A percentile compares a stretch with the other conserved stretches of the same genome.
These are phyloP conservation scores for Gryganskiella cystojenkinii DNA, from an alignment of 192 early-diverging fungal genomes.

Conservation along the genomic window DNA sequence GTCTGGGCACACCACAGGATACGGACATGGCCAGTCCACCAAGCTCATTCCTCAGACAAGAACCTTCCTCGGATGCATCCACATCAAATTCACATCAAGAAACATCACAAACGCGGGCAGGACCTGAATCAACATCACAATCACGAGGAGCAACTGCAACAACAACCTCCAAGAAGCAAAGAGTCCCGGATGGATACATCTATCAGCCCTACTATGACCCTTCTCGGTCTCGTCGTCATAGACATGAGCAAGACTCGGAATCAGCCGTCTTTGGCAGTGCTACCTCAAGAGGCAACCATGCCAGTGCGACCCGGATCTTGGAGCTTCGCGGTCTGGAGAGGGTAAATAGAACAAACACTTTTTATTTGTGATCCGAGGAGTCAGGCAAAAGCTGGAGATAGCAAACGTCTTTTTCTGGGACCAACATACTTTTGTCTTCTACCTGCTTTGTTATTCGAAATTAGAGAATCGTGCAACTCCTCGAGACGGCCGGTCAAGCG, in stretches of 20 bases:
- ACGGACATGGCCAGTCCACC: slow-evolving; percentile 50
- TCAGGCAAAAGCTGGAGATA: not conserved
- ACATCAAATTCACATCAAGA: not conserved
- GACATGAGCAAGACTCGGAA: not conserved
- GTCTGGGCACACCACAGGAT: slow-evolving; percentile 27
- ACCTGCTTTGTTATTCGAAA: not conserved
- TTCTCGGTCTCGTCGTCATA: not conserved
- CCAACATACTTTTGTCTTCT: not conserved
- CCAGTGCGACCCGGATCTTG: slow-evolving; percentile 40
- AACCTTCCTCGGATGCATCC: not conserved
- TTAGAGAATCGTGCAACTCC: slow-evolving; percentile 52
- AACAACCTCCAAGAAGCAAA: slow-evolving; percentile 6
- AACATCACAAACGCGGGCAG: not conserved
- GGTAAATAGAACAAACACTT: slow-evolving; percentile 10
- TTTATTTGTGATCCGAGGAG: not conserved
- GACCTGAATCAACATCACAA: not conserved
- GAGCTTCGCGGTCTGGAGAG: slow-evolving; percentile 42
- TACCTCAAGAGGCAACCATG: slow-evolving; percentile 1
- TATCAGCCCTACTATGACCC: slow-evolving; percentile 38
- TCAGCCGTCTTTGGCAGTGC: not conserved
- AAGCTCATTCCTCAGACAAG: slow-evolving; percentile 2
- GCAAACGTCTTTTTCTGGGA: not conserved
- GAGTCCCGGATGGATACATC: slow-evolving; percentile 41
- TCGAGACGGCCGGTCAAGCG: slow-evolving; percentile 50
- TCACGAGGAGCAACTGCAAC: not conserved